Base-by-base conservation (phyloP, 805 yeast genomes). In the Ogataea methylovora region DNA sequence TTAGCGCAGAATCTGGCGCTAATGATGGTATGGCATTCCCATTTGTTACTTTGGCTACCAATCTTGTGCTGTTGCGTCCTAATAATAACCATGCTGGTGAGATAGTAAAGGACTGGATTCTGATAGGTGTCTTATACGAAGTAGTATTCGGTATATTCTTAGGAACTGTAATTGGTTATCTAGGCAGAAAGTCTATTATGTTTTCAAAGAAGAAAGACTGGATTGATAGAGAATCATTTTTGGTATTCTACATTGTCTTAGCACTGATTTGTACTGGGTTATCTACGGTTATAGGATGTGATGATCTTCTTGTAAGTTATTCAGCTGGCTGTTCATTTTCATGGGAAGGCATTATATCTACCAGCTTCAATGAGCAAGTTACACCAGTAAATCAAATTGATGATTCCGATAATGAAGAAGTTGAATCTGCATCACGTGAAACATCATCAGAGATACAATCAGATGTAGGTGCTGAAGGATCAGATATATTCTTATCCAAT, bases 11-110 rank as follows among this genome's bases (percentile, higher is more conserved):
- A 48, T 74, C 84, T 2, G 87, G 83, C 3, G 79, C 84, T 44
- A 81, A 80, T 48, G 88, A 80, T 49, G 87, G 87, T 28, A 67
- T 74, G 65, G 78, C 79, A 1, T 73, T 74, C 38, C 88, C 88
- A 5, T 81, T 80, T 49, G 74, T 80, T 32, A 78, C 62, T 47
- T 58, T 80, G 20, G 73, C 84, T 2, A 60, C 78, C 33, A 65
- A 67, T 44, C 54, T 80, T 22, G 65, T 77, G 34, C 54, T 75
- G n/a, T 76, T 81, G 51, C 26, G 40, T 33, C 47, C 69, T 11
- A 70, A 77, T 48, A 56, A 58, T 4, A 73, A 78, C 1, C 42
- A 71, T 25, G 60, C 69, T 4, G 58, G 58, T 3, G 69, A 61
- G 37, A 74, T 80, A 36, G 71, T 79, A 26, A 71, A 70, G 45